Evolutionary conservation across 495 filamentous ascomycete genomes (phyloP).

Genomic region (Podospora fimiseda): DNA sequence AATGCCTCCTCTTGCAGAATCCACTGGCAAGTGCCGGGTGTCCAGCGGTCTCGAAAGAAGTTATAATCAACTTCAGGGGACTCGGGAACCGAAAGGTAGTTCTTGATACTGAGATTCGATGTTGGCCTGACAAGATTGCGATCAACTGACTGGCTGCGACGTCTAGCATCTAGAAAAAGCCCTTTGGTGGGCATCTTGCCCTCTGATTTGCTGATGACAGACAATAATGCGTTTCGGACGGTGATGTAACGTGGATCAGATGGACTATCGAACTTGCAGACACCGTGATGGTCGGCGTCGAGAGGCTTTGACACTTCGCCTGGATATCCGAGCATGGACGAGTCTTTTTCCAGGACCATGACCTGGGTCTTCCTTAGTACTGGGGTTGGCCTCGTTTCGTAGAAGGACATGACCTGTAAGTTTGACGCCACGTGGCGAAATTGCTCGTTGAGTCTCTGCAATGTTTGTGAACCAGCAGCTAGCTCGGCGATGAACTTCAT

Average conservation of each 20-base stretch:
- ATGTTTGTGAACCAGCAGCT: background rate
- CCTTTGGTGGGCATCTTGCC: background rate
- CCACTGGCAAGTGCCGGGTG: conserved; percentile 34
- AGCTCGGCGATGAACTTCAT: background rate
- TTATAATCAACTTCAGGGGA: conserved; percentile 28
- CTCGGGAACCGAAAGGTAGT: conserved; percentile 11
- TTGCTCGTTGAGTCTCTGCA: conserved; percentile 41
- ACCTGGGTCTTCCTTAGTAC: no score
- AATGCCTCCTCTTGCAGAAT: conserved; percentile 21
- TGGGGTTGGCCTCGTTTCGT: no score
- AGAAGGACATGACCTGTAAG: conserved; percentile 41
- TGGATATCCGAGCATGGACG: conserved; percentile 33
- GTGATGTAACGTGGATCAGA: conserved; percentile 37
- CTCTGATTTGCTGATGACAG: conserved; percentile 9
- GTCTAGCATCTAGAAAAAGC: conserved; percentile 12
- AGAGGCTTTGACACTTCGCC: conserved; percentile 35
- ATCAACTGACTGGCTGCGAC: background rate
- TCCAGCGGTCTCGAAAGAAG: conserved; percentile 32
- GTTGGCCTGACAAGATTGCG: background rate
- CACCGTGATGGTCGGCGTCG: conserved; percentile 42
- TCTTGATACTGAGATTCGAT: background rate
- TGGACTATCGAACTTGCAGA: conserved; percentile 42
- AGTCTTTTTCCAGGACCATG: conserved; percentile 42
- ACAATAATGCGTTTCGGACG: conserved; percentile 32
- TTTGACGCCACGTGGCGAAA: conserved; percentile 33